Evolutionary conservation across 352 stramenopile genomes (phyloP).

Genomic region (Globisporangium megalacanthum): DNA sequence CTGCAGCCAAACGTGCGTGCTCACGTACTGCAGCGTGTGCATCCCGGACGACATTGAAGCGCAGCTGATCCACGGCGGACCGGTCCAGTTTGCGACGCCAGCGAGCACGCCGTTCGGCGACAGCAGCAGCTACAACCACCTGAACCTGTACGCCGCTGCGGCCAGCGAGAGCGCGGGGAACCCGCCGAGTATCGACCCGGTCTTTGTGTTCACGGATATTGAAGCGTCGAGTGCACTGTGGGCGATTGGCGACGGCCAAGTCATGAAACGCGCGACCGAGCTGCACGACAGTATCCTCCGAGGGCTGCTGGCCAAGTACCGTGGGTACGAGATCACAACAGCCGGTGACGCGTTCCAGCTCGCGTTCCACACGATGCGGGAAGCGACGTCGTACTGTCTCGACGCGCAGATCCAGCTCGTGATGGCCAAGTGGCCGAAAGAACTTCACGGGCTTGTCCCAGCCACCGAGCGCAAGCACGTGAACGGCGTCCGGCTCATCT

Average conservation of each 20-base stretch:
- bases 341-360: constrained; percentile 69
- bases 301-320: constrained; percentile 37
- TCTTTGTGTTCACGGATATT: constrained; percentile 81
- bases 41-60: constrained; percentile 42
- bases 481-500: constrained; percentile 35
- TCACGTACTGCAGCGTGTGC: constrained; percentile 35
- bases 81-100: constrained; percentile 9
- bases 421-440: constrained; percentile 52
- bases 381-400: constrained; percentile 62
- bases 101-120: constrained; percentile 20
- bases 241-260: constrained; percentile 36
- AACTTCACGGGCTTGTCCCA: constrained; percentile 40
- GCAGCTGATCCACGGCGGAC: constrained; percentile 15
- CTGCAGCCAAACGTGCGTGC: constrained; percentile 47
- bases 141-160: constrained; percentile 43
- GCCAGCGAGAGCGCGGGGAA: constrained; percentile 47
- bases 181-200: constrained; percentile 29
- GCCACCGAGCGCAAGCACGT: constrained; percentile 50
- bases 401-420: constrained; percentile 58
- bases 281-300: constrained; percentile 64
- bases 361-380: constrained; percentile 55
- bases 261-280: constrained; percentile 58
- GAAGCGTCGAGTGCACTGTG: constrained; percentile 70
- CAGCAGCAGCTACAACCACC: constrained; percentile 38
- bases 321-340: constrained; percentile 76